A percentile compares a stretch with the other conserved stretches of the same genome.
These are phyloP conservation scores for Cyclotella kingstonii DNA, from an alignment of 108 stramenopile species.

Conservation along the genomic window DNA sequence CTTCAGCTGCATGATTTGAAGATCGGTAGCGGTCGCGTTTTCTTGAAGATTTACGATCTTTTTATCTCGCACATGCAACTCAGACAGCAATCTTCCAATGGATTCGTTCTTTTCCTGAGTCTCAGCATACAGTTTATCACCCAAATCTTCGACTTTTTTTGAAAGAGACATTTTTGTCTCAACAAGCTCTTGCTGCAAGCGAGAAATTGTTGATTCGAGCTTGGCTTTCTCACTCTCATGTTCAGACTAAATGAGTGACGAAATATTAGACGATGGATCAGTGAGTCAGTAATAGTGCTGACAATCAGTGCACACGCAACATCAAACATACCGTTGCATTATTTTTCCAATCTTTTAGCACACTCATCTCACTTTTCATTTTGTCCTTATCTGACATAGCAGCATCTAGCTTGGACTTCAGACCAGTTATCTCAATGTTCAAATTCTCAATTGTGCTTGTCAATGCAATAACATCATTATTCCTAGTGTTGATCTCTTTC, in stretches of 20 bases:
- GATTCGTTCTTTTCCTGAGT: background rate
- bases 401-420: constrained; percentile 22
- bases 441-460: constrained; percentile 11
- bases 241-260: background rate
- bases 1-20: constrained; percentile 22
- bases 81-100: constrained; percentile 8
- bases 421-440: constrained; percentile 16
- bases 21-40: constrained; percentile 18
- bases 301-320: background rate
- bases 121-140: constrained; percentile 6
- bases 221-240: constrained; percentile 8
- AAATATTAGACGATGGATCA: background rate
- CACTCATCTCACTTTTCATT: constrained; percentile 20
- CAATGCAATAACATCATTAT: constrained; percentile 20
- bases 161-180: background rate
- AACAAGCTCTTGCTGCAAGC: constrained; percentile 8
- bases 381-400: constrained; percentile 17
- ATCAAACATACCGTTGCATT: constrained; percentile 19
- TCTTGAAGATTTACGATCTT: constrained; percentile 13
- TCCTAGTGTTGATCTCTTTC: constrained; percentile 15
- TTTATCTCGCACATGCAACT: constrained; percentile 6
- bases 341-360: constrained; percentile 33
- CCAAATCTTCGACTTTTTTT: constrained; percentile 4
- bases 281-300: background rate
- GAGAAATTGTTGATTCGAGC: constrained; percentile 4